Conservation (phyloP, 176 grass and related monocot genomes). For the Eleusine coracana region DNA sequence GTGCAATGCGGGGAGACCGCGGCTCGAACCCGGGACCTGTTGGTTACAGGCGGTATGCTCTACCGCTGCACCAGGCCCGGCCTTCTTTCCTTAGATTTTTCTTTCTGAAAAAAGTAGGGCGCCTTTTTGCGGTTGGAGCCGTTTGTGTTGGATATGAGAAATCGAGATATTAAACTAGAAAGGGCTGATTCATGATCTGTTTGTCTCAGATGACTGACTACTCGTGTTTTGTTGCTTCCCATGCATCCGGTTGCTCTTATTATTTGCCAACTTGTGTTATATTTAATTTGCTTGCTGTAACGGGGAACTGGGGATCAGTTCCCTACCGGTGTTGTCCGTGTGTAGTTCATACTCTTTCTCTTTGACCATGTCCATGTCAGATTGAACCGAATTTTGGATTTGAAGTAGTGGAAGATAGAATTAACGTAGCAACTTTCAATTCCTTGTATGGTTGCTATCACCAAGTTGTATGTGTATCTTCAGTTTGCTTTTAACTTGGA, state of each 20-base stretch:
- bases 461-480: not conserved
- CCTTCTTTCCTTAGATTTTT: conserved; percentile 31
- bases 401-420: not conserved
- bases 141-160: conserved; percentile 18
- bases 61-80: too few relatives aligned
- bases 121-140: conserved; percentile 38
- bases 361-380: not conserved
- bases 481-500: not conserved
- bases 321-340: not conserved
- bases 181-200: not conserved
- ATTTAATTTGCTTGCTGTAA: not conserved
- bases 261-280: conserved; percentile 14
- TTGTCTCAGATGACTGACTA: not conserved
- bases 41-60: too few relatives aligned
- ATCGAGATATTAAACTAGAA: conserved; percentile 20
- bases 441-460: not conserved
- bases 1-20: too few relatives aligned
- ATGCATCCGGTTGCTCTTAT: conserved; percentile 9
- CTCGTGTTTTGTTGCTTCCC: conserved; percentile 3
- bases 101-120: conserved; percentile 23
- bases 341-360: not conserved
- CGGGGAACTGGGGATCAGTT: conserved; percentile 29
- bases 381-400: conserved; percentile 19
- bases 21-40: too few relatives aligned
- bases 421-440: not conserved